Percentiles rank a stretch among this genome's conserved stretches.
phyloP scores from a whole-genome alignment of 495 filamentous ascomycete genomes.

The Daldinia caldariorum region DNA sequence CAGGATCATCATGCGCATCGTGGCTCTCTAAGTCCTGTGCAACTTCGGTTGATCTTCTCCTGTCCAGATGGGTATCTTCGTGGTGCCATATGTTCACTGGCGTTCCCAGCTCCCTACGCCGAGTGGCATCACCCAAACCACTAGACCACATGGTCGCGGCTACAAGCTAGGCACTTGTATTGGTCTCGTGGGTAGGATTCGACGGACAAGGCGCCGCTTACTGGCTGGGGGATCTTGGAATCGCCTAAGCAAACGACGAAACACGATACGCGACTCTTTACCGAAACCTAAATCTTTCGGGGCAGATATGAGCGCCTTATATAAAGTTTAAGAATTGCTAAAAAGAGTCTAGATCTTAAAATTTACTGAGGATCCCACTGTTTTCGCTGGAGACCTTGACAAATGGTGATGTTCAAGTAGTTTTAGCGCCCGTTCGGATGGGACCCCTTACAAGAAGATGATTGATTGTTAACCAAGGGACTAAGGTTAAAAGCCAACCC shows the following conservation, averaged over 20 bases:
- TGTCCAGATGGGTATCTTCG: constrained; percentile 25
- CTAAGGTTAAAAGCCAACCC: constrained; percentile 4
- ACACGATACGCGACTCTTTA: neutral
- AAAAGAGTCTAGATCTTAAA: neutral
- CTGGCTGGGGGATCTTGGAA: neutral
- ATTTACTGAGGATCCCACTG: neutral
- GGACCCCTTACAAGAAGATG: neutral
- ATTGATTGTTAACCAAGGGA: constrained; percentile 22
- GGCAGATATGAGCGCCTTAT: neutral
- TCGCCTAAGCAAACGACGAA: neutral
- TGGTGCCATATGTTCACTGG: constrained; percentile 44
- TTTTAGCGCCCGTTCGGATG: neutral
- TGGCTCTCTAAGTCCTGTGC: neutral
- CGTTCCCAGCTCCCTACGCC: constrained; percentile 31
- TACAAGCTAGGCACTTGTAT: no score
- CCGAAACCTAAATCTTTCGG: neutral
- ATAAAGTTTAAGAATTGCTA: neutral
- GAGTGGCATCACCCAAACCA: constrained; percentile 30
- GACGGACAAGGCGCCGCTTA: neutral
- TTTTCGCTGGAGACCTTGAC: neutral
- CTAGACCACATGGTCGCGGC: constrained; percentile 41
- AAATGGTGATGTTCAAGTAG: neutral
- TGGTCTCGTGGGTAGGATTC: neutral
- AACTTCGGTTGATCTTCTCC: constrained; percentile 1
- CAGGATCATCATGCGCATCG: neutral